Evolutionary conservation across 768 basidiomycete species (phyloP).

Genomic region (Lanmaoa rubissima): DNA sequence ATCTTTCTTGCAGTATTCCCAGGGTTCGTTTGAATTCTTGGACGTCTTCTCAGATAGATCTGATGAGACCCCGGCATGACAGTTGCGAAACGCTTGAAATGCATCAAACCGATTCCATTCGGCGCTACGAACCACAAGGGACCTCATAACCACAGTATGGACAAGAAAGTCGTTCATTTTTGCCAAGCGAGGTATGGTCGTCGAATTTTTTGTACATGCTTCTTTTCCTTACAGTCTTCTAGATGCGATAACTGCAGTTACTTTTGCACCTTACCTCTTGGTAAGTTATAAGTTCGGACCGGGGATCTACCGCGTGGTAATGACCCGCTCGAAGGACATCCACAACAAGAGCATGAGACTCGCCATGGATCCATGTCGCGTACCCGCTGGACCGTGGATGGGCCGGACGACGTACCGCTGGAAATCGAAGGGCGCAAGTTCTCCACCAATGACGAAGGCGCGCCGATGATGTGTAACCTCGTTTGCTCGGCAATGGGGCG

Average conservation of each 20-base stretch:
- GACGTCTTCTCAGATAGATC: background rate
- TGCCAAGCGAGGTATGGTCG: conserved; percentile 46
- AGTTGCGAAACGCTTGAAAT: conserved; percentile 53
- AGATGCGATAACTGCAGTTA: conserved; percentile 59
- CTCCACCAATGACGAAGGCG: conserved; percentile 52
- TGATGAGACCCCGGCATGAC: background rate
- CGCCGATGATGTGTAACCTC: conserved; percentile 62
- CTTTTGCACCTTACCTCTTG: conserved; percentile 54
- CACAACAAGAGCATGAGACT: conserved; percentile 61
- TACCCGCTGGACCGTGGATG: conserved; percentile 56
- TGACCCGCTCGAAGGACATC: conserved; percentile 40
- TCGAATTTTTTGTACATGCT: background rate
- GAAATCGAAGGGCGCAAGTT: conserved; percentile 59
- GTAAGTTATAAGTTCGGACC: conserved; percentile 28
- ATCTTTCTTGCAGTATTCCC: conserved; percentile 43
- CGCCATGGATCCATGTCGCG: conserved; percentile 62
- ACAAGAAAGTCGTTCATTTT: conserved; percentile 48
- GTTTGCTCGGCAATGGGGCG: conserved; percentile 54
- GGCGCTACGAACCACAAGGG: conserved; percentile 45
- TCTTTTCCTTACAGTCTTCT: background rate
- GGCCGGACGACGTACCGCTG: conserved; percentile 44
- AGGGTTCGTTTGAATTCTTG: conserved; percentile 36
- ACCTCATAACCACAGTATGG: conserved; percentile 47
- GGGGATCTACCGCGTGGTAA: background rate
- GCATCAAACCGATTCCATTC: conserved; percentile 45